Base-by-base conservation (phyloP, 2,329 filamentous ascomycete genomes). In the Sarocladiaceae sp. region DNA sequence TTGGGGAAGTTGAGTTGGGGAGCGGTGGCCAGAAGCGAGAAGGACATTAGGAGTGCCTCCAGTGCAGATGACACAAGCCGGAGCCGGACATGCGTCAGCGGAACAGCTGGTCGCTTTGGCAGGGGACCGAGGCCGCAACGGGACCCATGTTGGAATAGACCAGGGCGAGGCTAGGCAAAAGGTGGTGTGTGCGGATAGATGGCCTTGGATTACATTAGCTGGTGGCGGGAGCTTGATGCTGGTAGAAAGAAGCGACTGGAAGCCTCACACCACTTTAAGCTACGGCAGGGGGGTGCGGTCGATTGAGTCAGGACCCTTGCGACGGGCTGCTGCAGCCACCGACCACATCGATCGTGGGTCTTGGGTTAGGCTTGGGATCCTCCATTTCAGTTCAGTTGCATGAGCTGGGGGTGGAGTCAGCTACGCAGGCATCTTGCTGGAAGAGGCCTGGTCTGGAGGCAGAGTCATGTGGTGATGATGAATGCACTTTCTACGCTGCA, bases 271-370 rank as follows among this genome's bases (percentile, higher is more conserved):
- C 29, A 8, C 29, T 15, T 33, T 33, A 8, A 22, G 37, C 5
- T 11, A 22, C 10, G 18, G 5, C 37, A 42, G 8, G 44, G 15
- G 28, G 15, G 44, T 44, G 44, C 22, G 44, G 11, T 18, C 33
- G 44, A 48, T 48, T 48, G 44, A 48, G 44, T 48, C 44, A 48
- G 23, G 44, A 48, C 26, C 44, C 44, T 48, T 48, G 44, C 28
- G 25, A 33, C 44, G 28, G 44, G 44, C 44, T 48, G 40, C 40
- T 48, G 44, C 44, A 48, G 44, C 44, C 44, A 33, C 25, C 44
- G 44, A 48, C 15, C 26, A 28, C 44, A 48, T 48, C 44, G 44
- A 48, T 48, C 44, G 26, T 29, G 44, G 25, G 26, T 33, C 26
- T 44, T 26, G 8, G 22, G 7, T 13, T 23, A 17, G 35, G 7